Conservation (phyloP, 768 basidiomycete genomes). For the Mycena floridula region DNA sequence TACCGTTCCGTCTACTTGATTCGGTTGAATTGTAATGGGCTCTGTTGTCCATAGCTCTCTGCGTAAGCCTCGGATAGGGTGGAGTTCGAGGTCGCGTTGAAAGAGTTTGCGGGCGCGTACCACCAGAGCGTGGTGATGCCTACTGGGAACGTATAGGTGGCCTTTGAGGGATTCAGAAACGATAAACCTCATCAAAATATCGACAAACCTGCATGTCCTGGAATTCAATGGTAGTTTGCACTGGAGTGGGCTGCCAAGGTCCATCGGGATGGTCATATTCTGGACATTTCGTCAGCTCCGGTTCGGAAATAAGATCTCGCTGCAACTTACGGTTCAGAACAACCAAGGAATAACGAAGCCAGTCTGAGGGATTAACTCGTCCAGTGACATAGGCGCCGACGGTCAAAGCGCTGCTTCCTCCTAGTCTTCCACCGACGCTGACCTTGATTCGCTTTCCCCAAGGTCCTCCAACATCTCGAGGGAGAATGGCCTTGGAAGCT, state of each 20-base stretch:
- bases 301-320: background rate
- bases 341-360: conserved; percentile 62
- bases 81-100: too few species aligned
- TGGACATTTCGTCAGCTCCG: conserved; percentile 8
- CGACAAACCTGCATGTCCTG: conserved; percentile 54
- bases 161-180: too few species aligned
- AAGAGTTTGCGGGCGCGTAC: too few species aligned
- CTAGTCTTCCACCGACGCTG: conserved; percentile 27
- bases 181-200: too few species aligned
- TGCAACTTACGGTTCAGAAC: conserved; percentile 60
- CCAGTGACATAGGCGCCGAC: conserved; percentile 63
- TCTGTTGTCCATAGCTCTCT: too few species aligned
- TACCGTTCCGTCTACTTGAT: too few species aligned
- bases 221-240: conserved; percentile 57
- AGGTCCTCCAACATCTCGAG: conserved; percentile 40
- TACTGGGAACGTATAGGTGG: conserved; percentile 70
- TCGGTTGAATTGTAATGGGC: too few species aligned
- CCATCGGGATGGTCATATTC: conserved; percentile 47
- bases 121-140: conserved; percentile 55
- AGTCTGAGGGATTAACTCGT: conserved; percentile 47
- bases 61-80: too few species aligned
- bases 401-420: conserved; percentile 49
- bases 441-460: conserved; percentile 30
- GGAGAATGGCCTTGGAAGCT: conserved; percentile 44
- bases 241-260: conserved; percentile 47